These are phyloP conservation scores for Coprinellus micaceus DNA, from an alignment of 768 basidiomycete species.

Conservation along the genomic window DNA sequence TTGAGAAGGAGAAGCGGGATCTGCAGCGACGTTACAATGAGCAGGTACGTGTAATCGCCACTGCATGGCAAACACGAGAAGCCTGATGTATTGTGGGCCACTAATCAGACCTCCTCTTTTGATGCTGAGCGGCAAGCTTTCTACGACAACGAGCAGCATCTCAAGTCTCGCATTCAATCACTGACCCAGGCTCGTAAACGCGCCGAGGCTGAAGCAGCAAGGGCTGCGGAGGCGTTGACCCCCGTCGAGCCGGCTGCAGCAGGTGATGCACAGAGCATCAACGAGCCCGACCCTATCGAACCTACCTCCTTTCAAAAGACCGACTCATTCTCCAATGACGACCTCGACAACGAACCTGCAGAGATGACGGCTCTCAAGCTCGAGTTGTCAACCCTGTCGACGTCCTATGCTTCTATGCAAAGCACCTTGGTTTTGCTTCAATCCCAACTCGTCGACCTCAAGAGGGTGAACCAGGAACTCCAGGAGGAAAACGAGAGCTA, in stretches of 20 bases:
- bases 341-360: constrained; percentile 72
- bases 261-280: constrained; percentile 28
- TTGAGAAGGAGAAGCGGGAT: constrained; percentile 88
- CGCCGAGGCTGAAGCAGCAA: constrained; percentile 35
- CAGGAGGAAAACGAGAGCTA: constrained; percentile 98
- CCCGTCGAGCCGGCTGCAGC: not conserved
- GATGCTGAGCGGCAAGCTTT: constrained; percentile 91
- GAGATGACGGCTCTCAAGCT: constrained; percentile 82
- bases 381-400: constrained; percentile 83
- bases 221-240: constrained; percentile 22
- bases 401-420: constrained; percentile 79
- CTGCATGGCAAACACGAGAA: not conserved
- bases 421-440: constrained; percentile 82
- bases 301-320: constrained; percentile 11
- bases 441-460: constrained; percentile 81
- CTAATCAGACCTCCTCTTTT: constrained; percentile 70
- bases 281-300: constrained; percentile 28
- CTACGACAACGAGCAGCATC: constrained; percentile 91
- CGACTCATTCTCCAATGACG: constrained; percentile 43
- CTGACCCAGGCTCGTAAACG: constrained; percentile 65
- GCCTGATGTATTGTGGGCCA: constrained; percentile 13
- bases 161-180: constrained; percentile 85
- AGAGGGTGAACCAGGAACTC: constrained; percentile 79
- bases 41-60: constrained; percentile 51
- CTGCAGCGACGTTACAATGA: constrained; percentile 81